These are phyloP conservation scores for Auriculariales sp. DNA, from an alignment of 768 basidiomycete species.

Conservation along the genomic window DNA sequence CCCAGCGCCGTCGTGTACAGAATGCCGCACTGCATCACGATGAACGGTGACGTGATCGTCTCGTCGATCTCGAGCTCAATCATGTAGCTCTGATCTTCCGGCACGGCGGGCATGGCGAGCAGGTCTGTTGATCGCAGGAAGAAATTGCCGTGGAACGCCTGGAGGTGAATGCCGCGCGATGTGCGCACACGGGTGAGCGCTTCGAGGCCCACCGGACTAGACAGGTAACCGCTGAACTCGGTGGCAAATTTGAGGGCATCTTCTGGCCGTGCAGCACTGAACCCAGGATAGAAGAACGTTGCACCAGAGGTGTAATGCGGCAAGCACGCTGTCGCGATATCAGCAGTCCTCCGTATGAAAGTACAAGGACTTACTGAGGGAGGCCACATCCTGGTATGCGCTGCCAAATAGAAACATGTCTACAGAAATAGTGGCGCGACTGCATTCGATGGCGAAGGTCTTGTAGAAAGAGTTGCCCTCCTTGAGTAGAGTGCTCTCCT, in stretches of 20 bases:
- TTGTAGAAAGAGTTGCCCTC: constrained; percentile 95
- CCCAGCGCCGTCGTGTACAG: constrained; percentile 59
- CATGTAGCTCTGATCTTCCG: constrained; percentile 88
- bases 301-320: constrained; percentile 97
- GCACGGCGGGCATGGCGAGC: constrained; percentile 91
- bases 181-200: constrained; percentile 98
- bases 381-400: constrained; percentile 89
- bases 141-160: constrained; percentile 97
- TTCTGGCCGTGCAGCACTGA: constrained; percentile 86
- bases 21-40: constrained; percentile 88
- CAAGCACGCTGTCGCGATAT: constrained; percentile 48
- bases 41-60: constrained; percentile 76
- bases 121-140: constrained; percentile 96
- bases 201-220: constrained; percentile 91
- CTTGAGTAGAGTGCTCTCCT: constrained; percentile 89
- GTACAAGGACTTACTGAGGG: constrained; percentile 43
- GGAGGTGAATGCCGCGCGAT: constrained; percentile 72
- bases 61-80: constrained; percentile 96
- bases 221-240: constrained; percentile 86
- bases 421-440: constrained; percentile 89
- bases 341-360: neutral
- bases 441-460: constrained; percentile 98
- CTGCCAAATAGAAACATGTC: constrained; percentile 99
- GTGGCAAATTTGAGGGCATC: constrained; percentile 98
- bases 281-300: constrained; percentile 96